Percentiles rank a stretch among this genome's conserved stretches.
Conservation (phyloP, 2,329 filamentous ascomycete genomes). For the Huntiella abstrusa region DNA sequence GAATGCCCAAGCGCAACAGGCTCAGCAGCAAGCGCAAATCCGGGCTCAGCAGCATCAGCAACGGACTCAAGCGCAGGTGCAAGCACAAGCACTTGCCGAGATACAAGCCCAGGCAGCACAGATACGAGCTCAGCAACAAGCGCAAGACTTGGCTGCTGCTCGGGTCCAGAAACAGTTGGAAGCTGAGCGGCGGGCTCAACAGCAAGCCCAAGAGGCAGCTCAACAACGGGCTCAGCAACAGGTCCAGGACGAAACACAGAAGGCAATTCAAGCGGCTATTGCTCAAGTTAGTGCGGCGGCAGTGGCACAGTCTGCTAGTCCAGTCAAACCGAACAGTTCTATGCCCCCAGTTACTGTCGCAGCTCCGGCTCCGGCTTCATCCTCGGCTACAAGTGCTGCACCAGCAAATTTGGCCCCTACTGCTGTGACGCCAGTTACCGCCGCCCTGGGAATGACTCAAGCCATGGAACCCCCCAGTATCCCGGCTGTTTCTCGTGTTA, state of each 20-base stretch:
- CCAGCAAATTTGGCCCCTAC: not conserved
- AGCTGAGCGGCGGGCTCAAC: not conserved
- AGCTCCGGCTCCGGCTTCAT: not conserved
- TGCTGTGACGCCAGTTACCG: not conserved
- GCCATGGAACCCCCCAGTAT: not conserved
- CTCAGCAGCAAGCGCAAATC: not conserved
- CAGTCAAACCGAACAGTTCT: not conserved
- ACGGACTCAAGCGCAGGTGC: conserved; percentile 4
- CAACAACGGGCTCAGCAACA: conserved; percentile 3
- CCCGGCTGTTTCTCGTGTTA: not conserved
- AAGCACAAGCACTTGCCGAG: conserved; percentile 13
- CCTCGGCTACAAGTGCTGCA: not conserved
- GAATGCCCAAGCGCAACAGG: not conserved
- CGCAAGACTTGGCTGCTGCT: not conserved
- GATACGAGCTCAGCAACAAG: not conserved
- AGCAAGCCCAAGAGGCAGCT: not conserved
- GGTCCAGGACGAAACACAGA: not conserved
- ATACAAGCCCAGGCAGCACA: conserved; percentile 11
- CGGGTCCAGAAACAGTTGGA: not conserved
- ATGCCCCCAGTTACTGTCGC: not conserved
- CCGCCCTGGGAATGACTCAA: not conserved
- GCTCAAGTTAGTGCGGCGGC: not conserved
- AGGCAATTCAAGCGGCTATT: not conserved
- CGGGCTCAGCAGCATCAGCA: not conserved
- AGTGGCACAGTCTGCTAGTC: not conserved